Evolutionary conservation across 306 rosid genomes (phyloP).

Genomic region (Cucumis sativus): DNA sequence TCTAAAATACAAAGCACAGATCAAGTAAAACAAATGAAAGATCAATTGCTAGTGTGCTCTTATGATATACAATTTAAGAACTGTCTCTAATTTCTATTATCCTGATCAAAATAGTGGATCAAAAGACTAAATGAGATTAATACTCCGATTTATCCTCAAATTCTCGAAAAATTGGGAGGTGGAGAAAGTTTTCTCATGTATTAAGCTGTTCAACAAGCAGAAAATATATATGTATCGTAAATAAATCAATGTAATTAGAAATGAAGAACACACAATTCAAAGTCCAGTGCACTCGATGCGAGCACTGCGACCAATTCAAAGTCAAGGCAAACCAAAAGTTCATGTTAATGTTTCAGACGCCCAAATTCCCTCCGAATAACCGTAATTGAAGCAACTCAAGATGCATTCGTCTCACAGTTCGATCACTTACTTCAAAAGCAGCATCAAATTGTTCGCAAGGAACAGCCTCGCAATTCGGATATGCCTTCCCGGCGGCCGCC

Average conservation of each 20-base stretch:
- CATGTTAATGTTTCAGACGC: neutral
- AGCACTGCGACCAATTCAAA: neutral
- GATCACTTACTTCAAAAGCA: conserved; percentile 55
- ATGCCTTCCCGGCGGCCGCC: conserved; percentile 84
- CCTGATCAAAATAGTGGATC: neutral
- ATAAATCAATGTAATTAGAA: neutral
- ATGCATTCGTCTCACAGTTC: neutral
- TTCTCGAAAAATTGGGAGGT: neutral
- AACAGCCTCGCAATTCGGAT: conserved; percentile 91
- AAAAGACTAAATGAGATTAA: neutral
- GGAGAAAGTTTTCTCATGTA: neutral
- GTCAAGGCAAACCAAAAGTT: neutral
- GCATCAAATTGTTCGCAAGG: conserved; percentile 91
- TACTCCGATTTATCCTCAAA: neutral
- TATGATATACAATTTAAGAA: neutral
- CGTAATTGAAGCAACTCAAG: conserved; percentile 1
- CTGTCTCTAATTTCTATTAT: neutral
- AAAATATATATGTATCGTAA: neutral
- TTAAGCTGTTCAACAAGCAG: neutral
- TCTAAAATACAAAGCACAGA: neutral
- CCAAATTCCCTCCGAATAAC: neutral
- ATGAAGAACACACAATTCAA: neutral
- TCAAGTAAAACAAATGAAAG: neutral
- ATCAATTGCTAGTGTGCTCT: neutral
- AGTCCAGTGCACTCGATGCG: neutral